Base-by-base conservation (phyloP, 2,329 filamentous ascomycete genomes). In the Cytospora leucostoma region DNA sequence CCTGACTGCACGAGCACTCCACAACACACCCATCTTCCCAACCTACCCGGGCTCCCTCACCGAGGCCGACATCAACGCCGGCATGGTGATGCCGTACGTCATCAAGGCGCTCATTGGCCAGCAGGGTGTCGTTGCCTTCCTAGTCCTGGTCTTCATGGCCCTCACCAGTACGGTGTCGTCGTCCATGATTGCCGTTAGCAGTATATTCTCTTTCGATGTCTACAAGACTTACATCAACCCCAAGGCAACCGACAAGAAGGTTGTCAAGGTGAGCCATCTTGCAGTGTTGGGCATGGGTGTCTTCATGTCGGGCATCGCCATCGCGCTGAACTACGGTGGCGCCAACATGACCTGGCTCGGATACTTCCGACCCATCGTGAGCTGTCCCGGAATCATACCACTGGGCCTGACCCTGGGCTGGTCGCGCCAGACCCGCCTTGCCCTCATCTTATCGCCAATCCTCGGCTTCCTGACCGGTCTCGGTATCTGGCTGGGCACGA, bases 81-180 rank as follows among this genome's bases (percentile, higher is more conserved):
- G 80, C 0, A 72, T 81, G 55, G 79, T 81, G 1, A 80, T 82
- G 78, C 79, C 79, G 4, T 81, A 79, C 59, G 73, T 75, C 0
- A 70, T 80, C 13, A 75, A 77, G 53, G 77, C 78, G 0, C 68
- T 82, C 0, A 75, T 80, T 10, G 80, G 80, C 7, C 72, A 73
- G 50, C 72, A 73, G 11, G 79, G 77, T 0, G 77, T 77, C 11
- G 72, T 74, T 3, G 79, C 74, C 2, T 76, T 80, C 55, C 76
- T 83, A 17, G 74, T 83, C 0, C 71, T 82, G 8, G 70, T 82
- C 1, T 83, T 82, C 70, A 83, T 83, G 80, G 79, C 80, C 4
- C 68, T 82, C 33, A 83, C 81, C 0, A 79, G 77, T 58, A 82
- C 79, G 0, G 75, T 82, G 0, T 81, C 79, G 0, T 80, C 80